phyloP scores from a whole-genome alignment of 169 alveolate genomes.

The Theileria annulata region DNA sequence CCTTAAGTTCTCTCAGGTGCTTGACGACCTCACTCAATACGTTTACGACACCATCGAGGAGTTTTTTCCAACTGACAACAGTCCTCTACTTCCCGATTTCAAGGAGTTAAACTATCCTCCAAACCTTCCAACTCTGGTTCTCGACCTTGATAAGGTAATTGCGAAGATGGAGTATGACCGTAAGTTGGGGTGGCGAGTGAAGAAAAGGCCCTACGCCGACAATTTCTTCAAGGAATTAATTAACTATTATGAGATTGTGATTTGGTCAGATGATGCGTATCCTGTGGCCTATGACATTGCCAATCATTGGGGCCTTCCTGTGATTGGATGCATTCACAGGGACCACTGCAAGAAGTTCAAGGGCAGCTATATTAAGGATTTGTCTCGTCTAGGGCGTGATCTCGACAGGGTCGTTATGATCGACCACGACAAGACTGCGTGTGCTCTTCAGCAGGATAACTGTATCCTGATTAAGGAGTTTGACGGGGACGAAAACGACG shows the following conservation, averaged over 20 bases:
- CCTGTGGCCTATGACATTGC: conserved; percentile 88
- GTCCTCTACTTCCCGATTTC: conserved; percentile 86
- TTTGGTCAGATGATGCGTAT: conserved; percentile 90
- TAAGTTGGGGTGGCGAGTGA: conserved; percentile 85
- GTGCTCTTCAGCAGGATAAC: conserved; percentile 81
- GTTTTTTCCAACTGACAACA: conserved; percentile 69
- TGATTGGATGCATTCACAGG: conserved; percentile 84
- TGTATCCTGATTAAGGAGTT: conserved; percentile 77
- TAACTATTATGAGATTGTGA: conserved; percentile 89
- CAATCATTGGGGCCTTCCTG: conserved; percentile 88
- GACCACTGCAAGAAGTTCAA: conserved; percentile 80
- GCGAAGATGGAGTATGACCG: conserved; percentile 85
- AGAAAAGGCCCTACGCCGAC: conserved; percentile 92
- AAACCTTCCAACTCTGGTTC: conserved; percentile 87
- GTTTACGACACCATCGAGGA: conserved; percentile 48
- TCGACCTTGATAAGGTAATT: conserved; percentile 84
- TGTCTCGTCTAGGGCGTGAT: conserved; percentile 84
- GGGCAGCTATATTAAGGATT: conserved; percentile 78
- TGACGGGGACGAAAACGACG: conserved; percentile 83
- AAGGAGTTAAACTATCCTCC: conserved; percentile 86
- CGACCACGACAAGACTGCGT: conserved; percentile 82
- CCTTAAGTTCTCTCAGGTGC: conserved; percentile 14
- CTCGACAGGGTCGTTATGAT: conserved; percentile 80
- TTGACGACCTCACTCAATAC: conserved; percentile 31
- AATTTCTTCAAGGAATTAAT: conserved; percentile 82